phyloP scores from a whole-genome alignment of 83 land plant genomes.

The Isoetes engelmannii region DNA sequence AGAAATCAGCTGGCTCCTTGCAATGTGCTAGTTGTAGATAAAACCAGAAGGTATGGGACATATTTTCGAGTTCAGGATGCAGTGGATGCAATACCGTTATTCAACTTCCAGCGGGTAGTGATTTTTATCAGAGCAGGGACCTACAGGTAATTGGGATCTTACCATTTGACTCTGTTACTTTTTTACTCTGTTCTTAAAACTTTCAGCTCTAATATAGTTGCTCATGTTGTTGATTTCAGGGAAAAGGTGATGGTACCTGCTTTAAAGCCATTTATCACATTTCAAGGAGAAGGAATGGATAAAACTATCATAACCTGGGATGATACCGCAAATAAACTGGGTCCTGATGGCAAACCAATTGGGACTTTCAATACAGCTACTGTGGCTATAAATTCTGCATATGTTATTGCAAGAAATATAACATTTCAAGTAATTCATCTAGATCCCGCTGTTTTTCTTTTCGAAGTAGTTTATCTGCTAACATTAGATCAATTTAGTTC shows the following conservation, averaged over 20 bases:
- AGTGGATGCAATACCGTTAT: slow-evolving; percentile 34
- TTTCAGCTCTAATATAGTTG: not conserved
- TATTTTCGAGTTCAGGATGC: slow-evolving; percentile 40
- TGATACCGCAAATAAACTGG: slow-evolving; percentile 5
- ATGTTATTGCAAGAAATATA: not conserved
- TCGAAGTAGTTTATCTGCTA: too few relatives aligned
- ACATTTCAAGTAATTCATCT: not conserved
- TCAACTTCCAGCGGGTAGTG: slow-evolving; percentile 29
- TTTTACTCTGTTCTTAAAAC: not conserved
- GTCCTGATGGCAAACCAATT: slow-evolving; percentile 5
- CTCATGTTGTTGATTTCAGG: not conserved
- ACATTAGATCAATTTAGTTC: not conserved
- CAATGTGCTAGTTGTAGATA: slow-evolving; percentile 25
- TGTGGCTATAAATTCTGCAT: not conserved
- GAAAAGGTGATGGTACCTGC: slow-evolving; percentile 1
- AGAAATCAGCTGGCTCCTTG: slow-evolving; percentile 32
- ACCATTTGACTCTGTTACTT: not conserved
- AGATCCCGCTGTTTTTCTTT: too few relatives aligned
- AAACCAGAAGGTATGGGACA: slow-evolving; percentile 20
- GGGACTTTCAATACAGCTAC: slow-evolving; percentile 3
- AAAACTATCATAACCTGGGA: not conserved
- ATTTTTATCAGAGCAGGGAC: slow-evolving; percentile 33
- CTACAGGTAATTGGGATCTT: slow-evolving; percentile 22
- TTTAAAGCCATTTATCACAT: slow-evolving; percentile 3
- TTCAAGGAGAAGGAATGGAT: not conserved